Base-by-base conservation (phyloP, 2,329 filamentous ascomycete genomes). In the Amesomyces nigricolor region DNA sequence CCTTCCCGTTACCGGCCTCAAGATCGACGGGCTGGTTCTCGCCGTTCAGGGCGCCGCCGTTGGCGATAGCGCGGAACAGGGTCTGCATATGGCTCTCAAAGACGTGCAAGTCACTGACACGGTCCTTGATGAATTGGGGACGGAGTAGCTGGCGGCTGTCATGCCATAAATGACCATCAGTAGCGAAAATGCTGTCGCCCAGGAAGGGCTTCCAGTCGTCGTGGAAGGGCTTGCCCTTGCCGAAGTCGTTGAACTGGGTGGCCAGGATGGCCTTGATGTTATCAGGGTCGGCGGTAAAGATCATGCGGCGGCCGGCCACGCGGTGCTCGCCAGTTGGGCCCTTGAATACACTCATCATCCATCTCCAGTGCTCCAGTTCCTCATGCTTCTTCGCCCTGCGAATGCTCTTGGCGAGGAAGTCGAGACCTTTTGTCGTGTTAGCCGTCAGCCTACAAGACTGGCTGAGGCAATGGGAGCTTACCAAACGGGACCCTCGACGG, bases 1-100 rank as follows among this genome's bases (percentile, higher is more conserved):
- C 40, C 16, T 17, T 9, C 5, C 8, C 19, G n/a, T 16, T 19
- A 5, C 40, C 40, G 17, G 17, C 40, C 6, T n/a, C 16, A 4
- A n/a, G n/a, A 16, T 19, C 19, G 5, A 43, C 7, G 17, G 40
- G 17, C 9, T 43, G n/a, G 6, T 19, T n/a, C 47, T 85, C 78
- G 47, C 85, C 78, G 37, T 83, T 74, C 16, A 43, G 16, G 6
- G 8, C 19, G n/a, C 17, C 19, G n/a, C 17, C 19, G 40, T 43
- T 43, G 29, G 78, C 77, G 59, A 95, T 80, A 62, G 86, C 78
- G 17, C 77, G 75, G 67, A 95, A 82, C n/a, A 95, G 75, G 0
- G 82, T 80, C n/a, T 19, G 40, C n/a, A 43, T 13, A 13, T 43
- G 40, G 6, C 16, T 17, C 40, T 43, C 40, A 9, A 19, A n/a